Evolutionary conservation across 176 grass and related monocot genomes (phyloP).

Genomic region (Puccinellia tenuiflora): DNA sequence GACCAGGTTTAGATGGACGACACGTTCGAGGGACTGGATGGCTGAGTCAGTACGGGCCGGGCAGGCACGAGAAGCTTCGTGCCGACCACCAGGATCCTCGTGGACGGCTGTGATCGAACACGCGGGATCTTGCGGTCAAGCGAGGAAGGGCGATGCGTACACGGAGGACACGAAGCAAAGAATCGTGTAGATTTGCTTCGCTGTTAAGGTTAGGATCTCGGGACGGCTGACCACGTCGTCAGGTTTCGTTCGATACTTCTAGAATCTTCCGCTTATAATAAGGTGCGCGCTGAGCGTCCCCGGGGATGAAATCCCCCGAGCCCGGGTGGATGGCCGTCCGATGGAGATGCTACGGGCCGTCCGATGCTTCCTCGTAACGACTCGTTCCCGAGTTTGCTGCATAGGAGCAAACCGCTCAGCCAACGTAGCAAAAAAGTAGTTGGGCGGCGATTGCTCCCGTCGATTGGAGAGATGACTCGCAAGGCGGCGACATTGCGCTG

Average conservation of each 20-base stretch:
- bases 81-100: not conserved
- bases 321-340: too few species aligned
- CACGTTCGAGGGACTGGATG: slow-evolving; percentile 37
- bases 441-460: too few species aligned
- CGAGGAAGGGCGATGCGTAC: not conserved
- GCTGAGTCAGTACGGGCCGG: slow-evolving; percentile 41
- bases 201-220: slow-evolving; percentile 16
- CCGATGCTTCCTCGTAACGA: too few species aligned
- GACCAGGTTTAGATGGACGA: not conserved
- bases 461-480: too few species aligned
- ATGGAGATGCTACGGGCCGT: too few species aligned
- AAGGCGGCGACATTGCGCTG: too few species aligned
- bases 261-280: too few species aligned
- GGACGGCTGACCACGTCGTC: not conserved
- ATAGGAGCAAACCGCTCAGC: too few species aligned
- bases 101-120: slow-evolving; percentile 22
- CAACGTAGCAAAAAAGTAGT: too few species aligned
- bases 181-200: slow-evolving; percentile 8
- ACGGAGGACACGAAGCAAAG: not conserved
- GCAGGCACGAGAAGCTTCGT: not conserved
- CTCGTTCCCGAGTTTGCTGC: too few species aligned
- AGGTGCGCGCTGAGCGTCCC: too few species aligned
- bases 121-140: not conserved
- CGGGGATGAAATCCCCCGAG: too few species aligned
- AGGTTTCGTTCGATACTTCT: not conserved